phyloP scores from a whole-genome alignment of 2,329 filamentous ascomycete genomes.

The Dactylellina leptospora region DNA sequence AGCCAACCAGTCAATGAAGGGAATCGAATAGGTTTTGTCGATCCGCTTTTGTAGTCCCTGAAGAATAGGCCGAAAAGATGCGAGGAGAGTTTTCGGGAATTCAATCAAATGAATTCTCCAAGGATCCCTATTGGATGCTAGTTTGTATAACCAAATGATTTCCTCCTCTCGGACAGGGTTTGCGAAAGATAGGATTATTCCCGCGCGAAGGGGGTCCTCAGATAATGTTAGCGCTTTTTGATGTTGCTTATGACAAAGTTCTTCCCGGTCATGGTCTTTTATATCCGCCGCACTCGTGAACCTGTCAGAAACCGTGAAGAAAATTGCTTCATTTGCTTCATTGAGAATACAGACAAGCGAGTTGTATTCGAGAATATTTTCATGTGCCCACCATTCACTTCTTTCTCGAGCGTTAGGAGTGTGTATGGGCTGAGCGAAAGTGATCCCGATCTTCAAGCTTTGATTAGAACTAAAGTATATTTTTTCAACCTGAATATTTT shows the following conservation, averaged over 20 bases:
- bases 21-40: conserved; percentile 62
- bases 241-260: conserved; percentile 1
- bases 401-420: conserved; percentile 5
- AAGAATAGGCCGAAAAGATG: conserved; percentile 69
- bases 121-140: background rate
- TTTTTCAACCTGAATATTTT: background rate
- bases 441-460: conserved; percentile 45
- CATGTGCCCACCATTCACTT: conserved; percentile 54
- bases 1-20: conserved; percentile 65
- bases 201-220: conserved; percentile 54
- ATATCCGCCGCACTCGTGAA: conserved; percentile 19
- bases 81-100: conserved; percentile 69
- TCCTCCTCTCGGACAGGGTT: conserved; percentile 54
- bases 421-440: conserved; percentile 52
- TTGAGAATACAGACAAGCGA: conserved; percentile 54
- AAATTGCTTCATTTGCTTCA: conserved; percentile 35
- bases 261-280: background rate
- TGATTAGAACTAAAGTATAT: conserved; percentile 3
- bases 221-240: conserved; percentile 36
- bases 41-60: conserved; percentile 66
- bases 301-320: conserved; percentile 53
- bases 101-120: conserved; percentile 64
- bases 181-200: conserved; percentile 55
- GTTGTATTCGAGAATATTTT: conserved; percentile 52
- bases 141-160: conserved; percentile 25